These are phyloP conservation scores for Leucosporidium scottii DNA, from an alignment of 768 basidiomycete species.

Conservation along the genomic window DNA sequence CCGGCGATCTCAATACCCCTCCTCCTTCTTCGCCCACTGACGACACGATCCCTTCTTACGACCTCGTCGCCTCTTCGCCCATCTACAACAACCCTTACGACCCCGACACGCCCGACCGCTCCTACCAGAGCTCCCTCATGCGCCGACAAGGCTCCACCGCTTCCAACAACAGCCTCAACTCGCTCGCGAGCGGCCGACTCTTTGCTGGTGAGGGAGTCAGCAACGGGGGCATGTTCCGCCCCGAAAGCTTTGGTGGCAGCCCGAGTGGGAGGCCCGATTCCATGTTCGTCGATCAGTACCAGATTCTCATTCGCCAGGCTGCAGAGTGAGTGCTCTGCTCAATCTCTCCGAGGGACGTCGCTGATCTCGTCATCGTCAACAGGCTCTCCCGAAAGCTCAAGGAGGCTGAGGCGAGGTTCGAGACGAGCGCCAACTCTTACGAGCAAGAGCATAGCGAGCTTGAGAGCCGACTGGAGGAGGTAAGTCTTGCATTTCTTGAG, in stretches of 20 bases:
- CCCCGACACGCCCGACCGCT: no score
- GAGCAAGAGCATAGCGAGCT: slow-evolving; percentile 31
- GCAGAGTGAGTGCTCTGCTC: slow-evolving; percentile 12
- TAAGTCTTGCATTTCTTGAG: background rate
- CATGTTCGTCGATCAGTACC: slow-evolving; percentile 15
- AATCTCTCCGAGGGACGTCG: no score
- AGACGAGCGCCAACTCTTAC: slow-evolving; percentile 14
- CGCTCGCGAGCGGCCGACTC: slow-evolving; percentile 4
- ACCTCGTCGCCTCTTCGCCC: slow-evolving; percentile 1
- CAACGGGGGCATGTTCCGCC: background rate
- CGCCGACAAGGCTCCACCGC: no score
- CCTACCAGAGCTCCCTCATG: no score
- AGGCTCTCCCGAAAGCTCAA: slow-evolving; percentile 33
- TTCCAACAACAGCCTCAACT: no score
- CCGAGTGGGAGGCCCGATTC: background rate
- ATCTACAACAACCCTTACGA: background rate
- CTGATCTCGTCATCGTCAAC: background rate
- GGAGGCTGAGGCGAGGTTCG: slow-evolving; percentile 26
- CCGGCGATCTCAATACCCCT: slow-evolving; percentile 3
- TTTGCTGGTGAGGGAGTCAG: slow-evolving; percentile 11
- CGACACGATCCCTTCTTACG: background rate
- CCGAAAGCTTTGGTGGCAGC: background rate
- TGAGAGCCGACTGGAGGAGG: slow-evolving; percentile 28
- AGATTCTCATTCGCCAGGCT: slow-evolving; percentile 11
- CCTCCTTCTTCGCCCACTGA: slow-evolving; percentile 18